These are phyloP conservation scores for Lathyrus aphaca DNA, from an alignment of 306 rosid species.

Conservation along the genomic window DNA sequence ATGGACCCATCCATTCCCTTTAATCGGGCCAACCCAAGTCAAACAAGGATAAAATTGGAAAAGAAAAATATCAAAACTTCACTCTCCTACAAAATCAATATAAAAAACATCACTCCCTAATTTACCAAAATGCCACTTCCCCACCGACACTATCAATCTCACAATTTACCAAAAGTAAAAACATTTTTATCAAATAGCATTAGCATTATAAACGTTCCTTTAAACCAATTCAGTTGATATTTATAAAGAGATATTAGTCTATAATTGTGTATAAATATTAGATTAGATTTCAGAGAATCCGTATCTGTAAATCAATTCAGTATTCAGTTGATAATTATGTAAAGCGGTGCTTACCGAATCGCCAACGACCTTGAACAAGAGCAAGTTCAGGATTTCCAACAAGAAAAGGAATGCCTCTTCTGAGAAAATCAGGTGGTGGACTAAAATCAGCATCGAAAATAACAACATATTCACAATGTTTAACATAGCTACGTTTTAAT, in stretches of 20 bases:
- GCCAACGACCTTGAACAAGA: slow-evolving; percentile 96
- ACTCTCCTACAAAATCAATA: background rate
- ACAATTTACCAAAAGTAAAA: background rate
- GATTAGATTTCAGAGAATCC: no score
- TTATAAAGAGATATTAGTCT: no score
- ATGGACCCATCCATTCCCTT: slow-evolving; percentile 45
- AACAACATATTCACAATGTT: slow-evolving; percentile 87
- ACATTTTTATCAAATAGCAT: no score
- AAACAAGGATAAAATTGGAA: slow-evolving; percentile 32
- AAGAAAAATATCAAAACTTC: slow-evolving; percentile 26
- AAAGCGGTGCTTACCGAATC: slow-evolving; percentile 71
- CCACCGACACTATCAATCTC: slow-evolving; percentile 68
- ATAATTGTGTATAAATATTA: no score
- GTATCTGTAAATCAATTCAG: no score
- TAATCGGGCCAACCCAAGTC: slow-evolving; percentile 36
- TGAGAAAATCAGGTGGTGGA: slow-evolving; percentile 87
- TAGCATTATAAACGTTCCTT: no score
- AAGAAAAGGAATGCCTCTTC: slow-evolving; percentile 89
- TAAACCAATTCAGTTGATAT: no score
- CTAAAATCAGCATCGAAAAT: slow-evolving; percentile 95
- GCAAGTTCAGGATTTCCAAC: slow-evolving; percentile 81
- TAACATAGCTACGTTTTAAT: slow-evolving; percentile 80
- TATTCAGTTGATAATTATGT: no score
- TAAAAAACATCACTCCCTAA: background rate
- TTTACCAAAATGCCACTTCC: background rate